These are phyloP conservation scores for Pachysandra terminalis DNA, from an alignment of 164 flowering plant species.

Conservation along the genomic window DNA sequence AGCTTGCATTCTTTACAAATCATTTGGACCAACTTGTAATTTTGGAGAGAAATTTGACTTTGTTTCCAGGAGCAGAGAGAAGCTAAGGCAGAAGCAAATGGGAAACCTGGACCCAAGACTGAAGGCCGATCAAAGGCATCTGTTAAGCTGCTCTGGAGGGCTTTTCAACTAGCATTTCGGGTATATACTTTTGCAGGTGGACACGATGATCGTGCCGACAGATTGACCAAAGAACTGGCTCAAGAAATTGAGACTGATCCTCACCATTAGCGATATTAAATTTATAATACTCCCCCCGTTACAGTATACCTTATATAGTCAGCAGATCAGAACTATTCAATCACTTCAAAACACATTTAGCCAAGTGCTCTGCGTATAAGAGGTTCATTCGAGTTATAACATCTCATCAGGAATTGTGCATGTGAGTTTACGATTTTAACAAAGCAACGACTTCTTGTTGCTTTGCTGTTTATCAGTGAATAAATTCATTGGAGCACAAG, in stretches of 20 bases:
- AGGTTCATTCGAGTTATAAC: constrained; percentile 3
- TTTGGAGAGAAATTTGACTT: background rate
- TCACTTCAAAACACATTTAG: constrained; percentile 4
- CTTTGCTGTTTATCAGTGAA: background rate
- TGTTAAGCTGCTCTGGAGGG: constrained; percentile 67
- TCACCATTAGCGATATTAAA: constrained; percentile 10
- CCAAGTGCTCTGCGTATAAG: background rate
- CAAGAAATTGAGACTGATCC: constrained; percentile 59
- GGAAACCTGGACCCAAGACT: constrained; percentile 23
- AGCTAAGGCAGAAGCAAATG: constrained; percentile 27
- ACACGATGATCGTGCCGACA: constrained; percentile 81
- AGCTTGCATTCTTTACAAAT: background rate
- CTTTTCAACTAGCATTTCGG: constrained; percentile 75
- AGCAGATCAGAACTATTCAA: constrained; percentile 3
- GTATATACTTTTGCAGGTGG: constrained; percentile 86
- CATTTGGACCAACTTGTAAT: background rate
- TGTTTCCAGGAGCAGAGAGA: constrained; percentile 43
- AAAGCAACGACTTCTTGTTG: constrained; percentile 3
- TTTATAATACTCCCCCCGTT: background rate
- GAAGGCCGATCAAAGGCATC: constrained; percentile 28
- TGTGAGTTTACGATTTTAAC: background rate
- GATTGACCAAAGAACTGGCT: constrained; percentile 60
- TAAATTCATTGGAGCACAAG: background rate
- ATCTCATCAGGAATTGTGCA: background rate
- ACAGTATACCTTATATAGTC: background rate